These are phyloP conservation scores for Penicilliopsis zonata DNA, from an alignment of 495 filamentous ascomycete genomes.

Conservation along the genomic window DNA sequence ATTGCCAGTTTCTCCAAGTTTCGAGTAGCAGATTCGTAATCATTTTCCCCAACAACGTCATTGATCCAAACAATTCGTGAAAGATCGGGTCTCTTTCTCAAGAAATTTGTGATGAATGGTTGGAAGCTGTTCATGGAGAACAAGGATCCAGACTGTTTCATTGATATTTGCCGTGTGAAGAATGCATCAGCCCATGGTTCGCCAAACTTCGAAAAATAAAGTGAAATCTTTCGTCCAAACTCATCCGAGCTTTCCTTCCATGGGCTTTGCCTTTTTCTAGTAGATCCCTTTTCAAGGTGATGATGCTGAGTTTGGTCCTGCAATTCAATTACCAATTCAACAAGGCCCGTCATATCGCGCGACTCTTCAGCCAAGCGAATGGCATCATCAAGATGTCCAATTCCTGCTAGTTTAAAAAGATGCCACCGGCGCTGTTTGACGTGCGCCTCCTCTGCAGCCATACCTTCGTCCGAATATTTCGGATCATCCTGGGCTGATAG, in stretches of 20 bases:
- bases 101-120: constrained; percentile 49
- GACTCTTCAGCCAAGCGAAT: constrained; percentile 65
- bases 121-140: constrained; percentile 49
- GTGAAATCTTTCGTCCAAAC: constrained; percentile 35
- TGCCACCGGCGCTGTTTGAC: constrained; percentile 43
- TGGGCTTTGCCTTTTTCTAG: constrained; percentile 4
- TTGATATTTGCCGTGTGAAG: constrained; percentile 61
- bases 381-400: constrained; percentile 54
- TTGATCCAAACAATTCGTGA: constrained; percentile 74
- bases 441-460: constrained; percentile 35
- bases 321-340: constrained; percentile 44
- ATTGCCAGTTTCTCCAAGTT: constrained; percentile 46
- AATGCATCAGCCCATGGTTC: constrained; percentile 66
- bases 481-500: constrained; percentile 35
- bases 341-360: constrained; percentile 54
- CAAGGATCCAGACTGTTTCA: constrained; percentile 49
- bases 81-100: constrained; percentile 46
- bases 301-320: constrained; percentile 26
- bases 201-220: constrained; percentile 65
- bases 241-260: constrained; percentile 16
- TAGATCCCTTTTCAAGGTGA: constrained; percentile 4
- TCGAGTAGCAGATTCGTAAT: constrained; percentile 49
- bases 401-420: constrained; percentile 51
- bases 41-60: constrained; percentile 50
- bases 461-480: constrained; percentile 29